These are phyloP conservation scores for Psilocybe azurescens DNA, from an alignment of 768 basidiomycete genomes.

Conservation along the genomic window DNA sequence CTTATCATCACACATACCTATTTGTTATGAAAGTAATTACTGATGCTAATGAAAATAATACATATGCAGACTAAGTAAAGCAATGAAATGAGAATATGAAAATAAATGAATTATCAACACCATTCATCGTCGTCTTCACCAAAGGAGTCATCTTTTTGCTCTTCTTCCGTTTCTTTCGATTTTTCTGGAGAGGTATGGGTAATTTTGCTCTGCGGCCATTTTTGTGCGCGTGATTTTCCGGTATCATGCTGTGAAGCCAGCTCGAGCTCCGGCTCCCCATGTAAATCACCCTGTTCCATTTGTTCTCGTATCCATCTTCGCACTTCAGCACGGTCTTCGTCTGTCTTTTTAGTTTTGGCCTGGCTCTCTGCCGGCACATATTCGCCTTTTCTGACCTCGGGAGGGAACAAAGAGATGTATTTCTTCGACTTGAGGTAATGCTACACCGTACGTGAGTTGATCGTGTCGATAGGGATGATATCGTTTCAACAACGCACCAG, in stretches of 20 bases:
- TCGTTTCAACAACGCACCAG: slow-evolving; percentile 50
- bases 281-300: slow-evolving; percentile 66
- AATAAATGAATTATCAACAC: neutral
- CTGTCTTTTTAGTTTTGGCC: slow-evolving; percentile 42
- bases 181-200: slow-evolving; percentile 1
- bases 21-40: too few relatives aligned
- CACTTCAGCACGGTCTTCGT: slow-evolving; percentile 61
- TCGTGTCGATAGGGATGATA: neutral
- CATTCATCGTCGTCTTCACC: slow-evolving; percentile 37
- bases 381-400: slow-evolving; percentile 54
- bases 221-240: slow-evolving; percentile 16
- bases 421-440: slow-evolving; percentile 86
- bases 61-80: neutral
- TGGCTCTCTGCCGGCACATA: slow-evolving; percentile 26
- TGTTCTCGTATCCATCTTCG: slow-evolving; percentile 59
- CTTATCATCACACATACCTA: too few relatives aligned
- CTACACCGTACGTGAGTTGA: slow-evolving; percentile 39
- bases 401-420: slow-evolving; percentile 91
- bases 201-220: slow-evolving; percentile 17
- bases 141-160: slow-evolving; percentile 45
- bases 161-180: slow-evolving; percentile 19
- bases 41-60: neutral
- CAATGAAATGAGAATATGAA: neutral
- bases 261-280: slow-evolving; percentile 61
- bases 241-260: slow-evolving; percentile 26